phyloP scores from a whole-genome alignment of 1,284 basidiomycete species.

The Trichosporon coremiiforme region DNA sequence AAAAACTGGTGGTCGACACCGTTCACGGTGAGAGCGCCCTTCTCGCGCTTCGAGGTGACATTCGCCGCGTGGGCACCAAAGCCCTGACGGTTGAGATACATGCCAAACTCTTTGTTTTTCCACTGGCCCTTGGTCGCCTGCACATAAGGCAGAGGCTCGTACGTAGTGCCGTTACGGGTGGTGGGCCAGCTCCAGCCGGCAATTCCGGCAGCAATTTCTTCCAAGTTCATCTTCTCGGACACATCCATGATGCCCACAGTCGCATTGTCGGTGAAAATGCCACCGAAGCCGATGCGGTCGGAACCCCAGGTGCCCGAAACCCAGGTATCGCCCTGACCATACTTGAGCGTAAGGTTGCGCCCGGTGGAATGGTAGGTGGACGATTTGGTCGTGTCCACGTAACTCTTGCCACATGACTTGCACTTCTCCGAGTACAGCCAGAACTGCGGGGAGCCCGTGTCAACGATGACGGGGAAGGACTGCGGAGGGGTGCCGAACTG shows the following conservation, averaged over 20 bases:
- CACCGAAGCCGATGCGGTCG: slow-evolving; percentile 59
- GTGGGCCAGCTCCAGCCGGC: not conserved
- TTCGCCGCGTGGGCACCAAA: not conserved
- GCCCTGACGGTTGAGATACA: slow-evolving; percentile 67
- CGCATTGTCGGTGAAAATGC: slow-evolving; percentile 45
- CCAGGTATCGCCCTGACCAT: slow-evolving; percentile 73
- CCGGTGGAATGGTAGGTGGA: slow-evolving; percentile 35
- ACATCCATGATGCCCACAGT: slow-evolving; percentile 62
- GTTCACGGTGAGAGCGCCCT: slow-evolving; percentile 69
- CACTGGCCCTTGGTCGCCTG: slow-evolving; percentile 49
- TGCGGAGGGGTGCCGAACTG: slow-evolving; percentile 57
- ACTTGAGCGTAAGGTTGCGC: slow-evolving; percentile 62
- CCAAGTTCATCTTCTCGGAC: slow-evolving; percentile 57
- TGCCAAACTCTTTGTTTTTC: slow-evolving; percentile 73
- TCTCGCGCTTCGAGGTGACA: slow-evolving; percentile 52
- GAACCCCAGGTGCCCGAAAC: slow-evolving; percentile 23
- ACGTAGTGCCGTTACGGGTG: not conserved
- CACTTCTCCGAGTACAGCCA: slow-evolving; percentile 43
- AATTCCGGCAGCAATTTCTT: not conserved
- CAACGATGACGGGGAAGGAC: slow-evolving; percentile 58
- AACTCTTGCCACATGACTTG: not conserved
- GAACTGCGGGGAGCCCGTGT: slow-evolving; percentile 60
- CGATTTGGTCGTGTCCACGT: slow-evolving; percentile 41
- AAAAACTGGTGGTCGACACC: slow-evolving; percentile 64
- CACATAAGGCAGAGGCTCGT: not conserved